Conservation (phyloP, 108 stramenopile species). For the Stephanodiscus triporus region DNA sequence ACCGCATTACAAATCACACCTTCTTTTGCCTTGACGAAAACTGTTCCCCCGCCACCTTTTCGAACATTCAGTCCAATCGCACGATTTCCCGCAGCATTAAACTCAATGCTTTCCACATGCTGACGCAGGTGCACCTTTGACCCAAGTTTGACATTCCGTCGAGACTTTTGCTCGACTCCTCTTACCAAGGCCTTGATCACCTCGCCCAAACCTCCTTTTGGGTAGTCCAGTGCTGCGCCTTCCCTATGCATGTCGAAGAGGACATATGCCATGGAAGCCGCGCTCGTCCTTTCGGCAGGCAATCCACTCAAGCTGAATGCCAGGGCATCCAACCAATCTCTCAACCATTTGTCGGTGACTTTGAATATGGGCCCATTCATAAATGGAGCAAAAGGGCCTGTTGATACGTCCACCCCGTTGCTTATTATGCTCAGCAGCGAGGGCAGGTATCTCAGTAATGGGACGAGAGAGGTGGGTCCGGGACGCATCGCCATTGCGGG, state of each 20-base stretch:
- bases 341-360: constrained; percentile 82
- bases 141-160: constrained; percentile 8
- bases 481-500: constrained; percentile 89
- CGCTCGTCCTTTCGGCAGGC: constrained; percentile 84
- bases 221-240: constrained; percentile 88
- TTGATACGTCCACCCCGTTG: constrained; percentile 64
- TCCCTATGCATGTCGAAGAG: constrained; percentile 89
- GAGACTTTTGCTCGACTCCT: constrained; percentile 77
- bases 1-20: constrained; percentile 85
- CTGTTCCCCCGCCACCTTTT: constrained; percentile 44
- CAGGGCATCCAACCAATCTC: constrained; percentile 91
- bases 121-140: constrained; percentile 69
- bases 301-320: constrained; percentile 91
- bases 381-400: constrained; percentile 79
- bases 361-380: constrained; percentile 74
- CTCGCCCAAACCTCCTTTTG: constrained; percentile 77
- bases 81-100: constrained; percentile 47
- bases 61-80: constrained; percentile 67
- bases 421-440: constrained; percentile 62
- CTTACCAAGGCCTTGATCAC: constrained; percentile 89
- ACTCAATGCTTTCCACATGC: constrained; percentile 72
- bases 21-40: constrained; percentile 59
- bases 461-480: constrained; percentile 63
- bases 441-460: constrained; percentile 72
- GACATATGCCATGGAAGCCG: constrained; percentile 94